Conservation (phyloP, 768 basidiomycete species). For the Suillus luteus region DNA sequence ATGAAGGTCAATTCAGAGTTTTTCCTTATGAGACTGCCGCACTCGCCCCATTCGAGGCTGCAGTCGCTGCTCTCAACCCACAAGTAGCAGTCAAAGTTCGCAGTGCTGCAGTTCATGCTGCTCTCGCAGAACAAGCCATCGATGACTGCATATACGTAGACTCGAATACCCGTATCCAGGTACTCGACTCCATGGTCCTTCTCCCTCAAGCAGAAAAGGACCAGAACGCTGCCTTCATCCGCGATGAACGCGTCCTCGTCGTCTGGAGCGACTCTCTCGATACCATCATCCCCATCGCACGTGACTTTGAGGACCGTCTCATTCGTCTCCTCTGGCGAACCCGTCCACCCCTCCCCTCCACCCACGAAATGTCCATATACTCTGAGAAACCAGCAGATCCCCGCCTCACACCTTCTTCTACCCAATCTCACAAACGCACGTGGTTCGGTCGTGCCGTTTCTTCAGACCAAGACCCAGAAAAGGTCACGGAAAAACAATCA, state of each 20-base stretch:
- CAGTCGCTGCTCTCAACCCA: constrained; percentile 53
- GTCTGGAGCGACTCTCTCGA: constrained; percentile 85
- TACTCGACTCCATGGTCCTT: constrained; percentile 75
- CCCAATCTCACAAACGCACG: constrained; percentile 41
- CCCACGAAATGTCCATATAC: constrained; percentile 33
- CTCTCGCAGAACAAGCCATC: constrained; percentile 40
- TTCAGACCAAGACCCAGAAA: constrained; percentile 34
- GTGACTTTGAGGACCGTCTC: constrained; percentile 59
- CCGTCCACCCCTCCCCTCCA: constrained; percentile 29
- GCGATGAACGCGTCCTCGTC: constrained; percentile 82
- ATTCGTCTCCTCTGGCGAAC: constrained; percentile 57
- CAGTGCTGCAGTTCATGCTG: constrained; percentile 52
- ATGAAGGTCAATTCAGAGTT: constrained; percentile 50
- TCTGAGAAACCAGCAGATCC: constrained; percentile 28
- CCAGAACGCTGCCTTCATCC: constrained; percentile 64
- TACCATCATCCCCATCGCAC: constrained; percentile 56
- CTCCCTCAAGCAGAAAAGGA: constrained; percentile 56
- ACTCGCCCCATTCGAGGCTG: constrained; percentile 56
- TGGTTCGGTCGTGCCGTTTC: constrained; percentile 64
- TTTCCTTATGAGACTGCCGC: constrained; percentile 56
- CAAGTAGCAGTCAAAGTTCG: constrained; percentile 57
- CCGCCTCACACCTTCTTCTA: constrained; percentile 7
- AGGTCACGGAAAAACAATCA: constrained; percentile 19
- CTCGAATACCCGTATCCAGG: constrained; percentile 72
- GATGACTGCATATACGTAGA: constrained; percentile 47